Conservation (phyloP, 306 rosid species). For the Quercus robur region DNA sequence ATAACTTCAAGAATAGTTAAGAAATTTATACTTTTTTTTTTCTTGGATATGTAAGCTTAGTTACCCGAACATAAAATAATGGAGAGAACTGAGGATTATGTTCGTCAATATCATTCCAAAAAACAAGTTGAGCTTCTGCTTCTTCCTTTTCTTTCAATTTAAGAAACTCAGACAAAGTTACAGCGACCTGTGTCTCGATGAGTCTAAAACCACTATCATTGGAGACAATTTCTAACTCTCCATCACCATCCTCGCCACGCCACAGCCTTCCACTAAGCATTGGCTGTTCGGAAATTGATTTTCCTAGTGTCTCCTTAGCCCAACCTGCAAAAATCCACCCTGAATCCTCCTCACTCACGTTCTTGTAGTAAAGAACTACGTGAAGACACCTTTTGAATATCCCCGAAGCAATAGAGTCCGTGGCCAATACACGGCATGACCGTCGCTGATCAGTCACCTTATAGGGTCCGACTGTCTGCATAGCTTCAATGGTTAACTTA, state of each 20-base stretch:
- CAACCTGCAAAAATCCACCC: slow-evolving; percentile 51
- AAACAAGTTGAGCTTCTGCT: slow-evolving; percentile 51
- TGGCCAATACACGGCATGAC: slow-evolving; percentile 19
- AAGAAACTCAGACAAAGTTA: slow-evolving; percentile 34
- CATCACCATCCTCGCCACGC: background rate
- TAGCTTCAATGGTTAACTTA: slow-evolving; percentile 21
- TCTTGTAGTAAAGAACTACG: slow-evolving; percentile 34
- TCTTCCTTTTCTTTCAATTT: background rate
- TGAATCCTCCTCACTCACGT: background rate
- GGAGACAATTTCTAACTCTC: slow-evolving; percentile 24
- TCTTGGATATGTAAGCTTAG: no score
- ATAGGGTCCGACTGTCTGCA: slow-evolving; percentile 37
- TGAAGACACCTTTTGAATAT: slow-evolving; percentile 37
- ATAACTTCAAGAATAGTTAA: no score
- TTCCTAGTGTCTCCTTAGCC: slow-evolving; percentile 48
- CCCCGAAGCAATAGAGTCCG: background rate
- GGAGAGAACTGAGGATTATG: slow-evolving; percentile 39
- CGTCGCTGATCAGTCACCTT: slow-evolving; percentile 33
- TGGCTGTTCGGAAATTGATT: slow-evolving; percentile 36
- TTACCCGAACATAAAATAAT: slow-evolving; percentile 16
- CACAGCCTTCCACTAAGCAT: slow-evolving; percentile 51
- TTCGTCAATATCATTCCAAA: slow-evolving; percentile 51
- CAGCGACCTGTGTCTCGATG: slow-evolving; percentile 23
- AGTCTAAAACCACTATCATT: slow-evolving; percentile 60
- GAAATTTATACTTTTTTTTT: no score